These are phyloP conservation scores for Lactifluus piperatus DNA, from an alignment of 768 basidiomycete species.

Conservation along the genomic window DNA sequence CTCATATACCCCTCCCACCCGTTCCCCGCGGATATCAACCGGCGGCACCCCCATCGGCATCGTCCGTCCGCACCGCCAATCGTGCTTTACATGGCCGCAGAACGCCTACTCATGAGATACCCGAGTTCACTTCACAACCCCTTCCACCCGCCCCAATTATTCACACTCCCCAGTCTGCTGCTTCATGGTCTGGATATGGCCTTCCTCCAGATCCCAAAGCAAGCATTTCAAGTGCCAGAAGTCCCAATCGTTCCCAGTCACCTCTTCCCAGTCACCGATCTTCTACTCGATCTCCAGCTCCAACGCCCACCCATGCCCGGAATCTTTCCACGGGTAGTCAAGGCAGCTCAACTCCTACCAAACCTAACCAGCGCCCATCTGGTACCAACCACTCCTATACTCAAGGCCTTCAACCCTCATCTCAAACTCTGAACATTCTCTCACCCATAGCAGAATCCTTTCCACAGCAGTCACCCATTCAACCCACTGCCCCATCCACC, in stretches of 20 bases:
- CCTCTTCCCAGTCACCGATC: constrained; percentile 31
- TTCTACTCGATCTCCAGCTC: constrained; percentile 27
- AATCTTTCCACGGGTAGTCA: constrained; percentile 40
- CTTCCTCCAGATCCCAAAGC: constrained; percentile 57
- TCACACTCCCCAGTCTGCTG: constrained; percentile 23
- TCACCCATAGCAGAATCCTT: constrained; percentile 72
- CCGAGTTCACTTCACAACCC: constrained; percentile 29
- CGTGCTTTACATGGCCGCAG: constrained; percentile 31
- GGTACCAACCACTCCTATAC: constrained; percentile 45
- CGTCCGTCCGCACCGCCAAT: constrained; percentile 25
- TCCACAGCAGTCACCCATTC: constrained; percentile 25
- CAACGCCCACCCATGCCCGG: constrained; percentile 37
- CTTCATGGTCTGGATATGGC: constrained; percentile 32
- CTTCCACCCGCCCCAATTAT: constrained; percentile 29
- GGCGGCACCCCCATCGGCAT: constrained; percentile 18
- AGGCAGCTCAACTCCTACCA: constrained; percentile 16
- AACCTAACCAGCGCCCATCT: constrained; percentile 33
- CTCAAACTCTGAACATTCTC: constrained; percentile 34
- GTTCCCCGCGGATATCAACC: constrained; percentile 55
- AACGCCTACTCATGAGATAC: constrained; percentile 53
- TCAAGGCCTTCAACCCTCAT: constrained; percentile 45
- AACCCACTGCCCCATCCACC: constrained; percentile 42
- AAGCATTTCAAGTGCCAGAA: constrained; percentile 34
- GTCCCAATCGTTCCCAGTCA: constrained; percentile 28
- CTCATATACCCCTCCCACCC: constrained; percentile 61